These are phyloP conservation scores for Fusarium anthophilum DNA, from an alignment of 2,329 filamentous ascomycete genomes.

Conservation along the genomic window DNA sequence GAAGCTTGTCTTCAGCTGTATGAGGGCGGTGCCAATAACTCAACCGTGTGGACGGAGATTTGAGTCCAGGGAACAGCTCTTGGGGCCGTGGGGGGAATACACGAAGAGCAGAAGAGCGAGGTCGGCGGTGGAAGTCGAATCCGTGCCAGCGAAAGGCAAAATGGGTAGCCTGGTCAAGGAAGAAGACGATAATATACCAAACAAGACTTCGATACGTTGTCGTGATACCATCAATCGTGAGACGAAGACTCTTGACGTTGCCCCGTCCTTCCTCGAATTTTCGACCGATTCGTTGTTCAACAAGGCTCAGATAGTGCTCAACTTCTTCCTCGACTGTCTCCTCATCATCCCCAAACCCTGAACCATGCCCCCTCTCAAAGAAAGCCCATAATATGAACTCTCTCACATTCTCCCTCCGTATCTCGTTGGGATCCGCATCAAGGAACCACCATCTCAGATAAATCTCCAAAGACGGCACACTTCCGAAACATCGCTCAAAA, in stretches of 20 bases:
- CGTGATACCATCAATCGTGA: slow-evolving; percentile 71
- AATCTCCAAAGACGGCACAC: slow-evolving; percentile 62
- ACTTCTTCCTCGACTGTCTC: slow-evolving; percentile 53
- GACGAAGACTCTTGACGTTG: slow-evolving; percentile 64
- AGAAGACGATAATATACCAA: slow-evolving; percentile 70
- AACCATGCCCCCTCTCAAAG: slow-evolving; percentile 57
- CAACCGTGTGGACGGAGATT: slow-evolving; percentile 60
- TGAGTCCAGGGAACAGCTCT: slow-evolving; percentile 54
- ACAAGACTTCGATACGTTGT: slow-evolving; percentile 68
- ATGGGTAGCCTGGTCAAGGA: slow-evolving; percentile 63
- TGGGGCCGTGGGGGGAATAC: slow-evolving; percentile 69
- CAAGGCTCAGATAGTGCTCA: slow-evolving; percentile 58
- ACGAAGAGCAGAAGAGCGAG: slow-evolving; percentile 36
- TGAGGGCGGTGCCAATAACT: slow-evolving; percentile 75
- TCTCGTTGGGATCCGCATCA: slow-evolving; percentile 64
- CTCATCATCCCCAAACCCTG: slow-evolving; percentile 3
- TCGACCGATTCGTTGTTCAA: slow-evolving; percentile 63
- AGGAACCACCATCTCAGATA: slow-evolving; percentile 74
- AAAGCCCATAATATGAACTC: slow-evolving; percentile 77
- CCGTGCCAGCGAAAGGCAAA: slow-evolving; percentile 56
- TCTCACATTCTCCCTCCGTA: slow-evolving; percentile 72
- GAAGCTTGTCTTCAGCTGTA: slow-evolving; percentile 56
- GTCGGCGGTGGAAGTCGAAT: slow-evolving; percentile 62
- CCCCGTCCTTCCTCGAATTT: slow-evolving; percentile 64
- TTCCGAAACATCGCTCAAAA: slow-evolving; percentile 65